Evolutionary conservation across 371 early-diverging fungal species (phyloP).

Genomic region (Encephalitozoon cuniculi): DNA sequence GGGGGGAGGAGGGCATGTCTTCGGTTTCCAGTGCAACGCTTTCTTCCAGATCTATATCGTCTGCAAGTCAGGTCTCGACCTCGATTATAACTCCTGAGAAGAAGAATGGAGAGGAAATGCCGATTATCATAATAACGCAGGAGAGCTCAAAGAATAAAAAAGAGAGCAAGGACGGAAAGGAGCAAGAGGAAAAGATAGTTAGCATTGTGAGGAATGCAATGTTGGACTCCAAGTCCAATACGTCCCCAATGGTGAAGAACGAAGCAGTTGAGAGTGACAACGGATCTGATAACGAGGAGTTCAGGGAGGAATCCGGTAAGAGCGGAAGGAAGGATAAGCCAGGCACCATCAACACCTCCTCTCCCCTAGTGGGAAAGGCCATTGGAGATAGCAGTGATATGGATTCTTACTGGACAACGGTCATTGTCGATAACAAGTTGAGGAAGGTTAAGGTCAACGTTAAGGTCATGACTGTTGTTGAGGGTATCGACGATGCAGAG

Average conservation of each 20-base stretch:
- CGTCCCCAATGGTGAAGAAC: background rate
- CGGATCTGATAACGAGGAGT: background rate
- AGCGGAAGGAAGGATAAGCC: background rate
- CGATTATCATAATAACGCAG: background rate
- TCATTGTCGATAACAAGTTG: constrained; percentile 12
- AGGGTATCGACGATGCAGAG: background rate
- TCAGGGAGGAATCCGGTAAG: background rate
- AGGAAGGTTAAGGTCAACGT: constrained; percentile 24
- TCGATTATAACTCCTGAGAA: background rate
- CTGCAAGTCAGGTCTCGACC: background rate
- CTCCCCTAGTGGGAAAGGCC: background rate
- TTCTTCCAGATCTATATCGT: background rate
- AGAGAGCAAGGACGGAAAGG: background rate
- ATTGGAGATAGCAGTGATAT: background rate
- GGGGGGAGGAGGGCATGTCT: background rate
- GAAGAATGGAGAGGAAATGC: background rate
- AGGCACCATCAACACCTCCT: background rate
- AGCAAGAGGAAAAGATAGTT: background rate
- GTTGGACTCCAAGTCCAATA: background rate
- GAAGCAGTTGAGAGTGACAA: background rate
- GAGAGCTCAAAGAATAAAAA: background rate
- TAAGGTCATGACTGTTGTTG: constrained; percentile 31
- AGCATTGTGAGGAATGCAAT: background rate
- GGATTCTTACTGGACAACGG: constrained; percentile 29
- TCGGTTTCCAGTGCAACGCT: background rate